Evolutionary conservation across 2,329 filamentous ascomycete species (phyloP).

Genomic region (Scytalidium sp.): DNA sequence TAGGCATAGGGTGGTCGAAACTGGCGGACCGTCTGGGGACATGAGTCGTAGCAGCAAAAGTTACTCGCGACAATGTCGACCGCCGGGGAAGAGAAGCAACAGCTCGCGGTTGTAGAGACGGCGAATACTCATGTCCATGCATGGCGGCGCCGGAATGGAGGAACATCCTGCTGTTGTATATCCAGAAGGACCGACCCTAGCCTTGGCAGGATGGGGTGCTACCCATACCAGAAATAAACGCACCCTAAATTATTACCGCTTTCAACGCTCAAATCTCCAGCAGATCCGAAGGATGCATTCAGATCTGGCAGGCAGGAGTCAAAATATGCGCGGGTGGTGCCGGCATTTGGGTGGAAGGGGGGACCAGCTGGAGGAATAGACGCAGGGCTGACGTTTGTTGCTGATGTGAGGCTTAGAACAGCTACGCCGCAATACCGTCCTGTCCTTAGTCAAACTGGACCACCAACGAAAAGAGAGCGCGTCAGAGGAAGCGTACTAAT

Average conservation of each 20-base stretch:
- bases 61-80: slow-evolving; percentile 23
- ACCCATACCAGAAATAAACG: not conserved
- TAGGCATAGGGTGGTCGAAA: slow-evolving; percentile 17
- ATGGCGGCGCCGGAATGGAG: slow-evolving; percentile 24
- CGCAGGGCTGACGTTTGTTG: not conserved
- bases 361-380: not conserved
- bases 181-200: slow-evolving; percentile 11
- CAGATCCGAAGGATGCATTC: not conserved
- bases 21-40: slow-evolving; percentile 16
- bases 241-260: too few relatives aligned
- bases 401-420: not conserved
- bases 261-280: not conserved
- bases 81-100: slow-evolving; percentile 14
- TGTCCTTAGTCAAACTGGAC: not conserved
- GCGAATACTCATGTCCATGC: slow-evolving; percentile 24
- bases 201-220: not conserved
- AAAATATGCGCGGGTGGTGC: not conserved
- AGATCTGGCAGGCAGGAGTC: not conserved
- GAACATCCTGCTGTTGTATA: slow-evolving; percentile 22
- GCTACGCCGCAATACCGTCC: not conserved
- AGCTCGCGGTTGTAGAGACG: slow-evolving; percentile 9
- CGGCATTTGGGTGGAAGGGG: not conserved
- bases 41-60: slow-evolving; percentile 24
- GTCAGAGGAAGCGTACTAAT: too few relatives aligned
- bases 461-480: not conserved